A percentile compares a stretch with the other conserved stretches of the same genome.
Conservation (phyloP, 148 eudicot species). For the Dianthus caryophyllus region DNA sequence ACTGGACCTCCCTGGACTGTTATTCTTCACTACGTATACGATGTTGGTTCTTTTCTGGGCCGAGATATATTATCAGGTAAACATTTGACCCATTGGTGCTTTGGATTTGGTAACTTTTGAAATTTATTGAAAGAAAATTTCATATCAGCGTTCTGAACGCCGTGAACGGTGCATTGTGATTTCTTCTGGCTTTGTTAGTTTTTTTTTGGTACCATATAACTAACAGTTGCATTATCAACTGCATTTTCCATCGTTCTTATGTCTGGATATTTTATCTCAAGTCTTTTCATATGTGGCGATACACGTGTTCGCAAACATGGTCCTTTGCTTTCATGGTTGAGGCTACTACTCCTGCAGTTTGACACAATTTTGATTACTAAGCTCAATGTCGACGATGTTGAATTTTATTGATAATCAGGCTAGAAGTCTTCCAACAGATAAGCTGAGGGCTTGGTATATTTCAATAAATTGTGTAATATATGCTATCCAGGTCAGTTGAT, state of each 20-base stretch:
- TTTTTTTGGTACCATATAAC: background rate
- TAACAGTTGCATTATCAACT: background rate
- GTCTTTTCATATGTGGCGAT: background rate
- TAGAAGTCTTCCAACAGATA: conserved; percentile 73
- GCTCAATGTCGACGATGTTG: background rate
- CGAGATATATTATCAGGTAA: conserved; percentile 90
- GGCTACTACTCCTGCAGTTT: background rate
- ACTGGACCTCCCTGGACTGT: conserved; percentile 81
- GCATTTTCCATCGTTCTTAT: background rate
- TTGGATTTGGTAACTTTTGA: no score
- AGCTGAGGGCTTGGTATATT: conserved; percentile 55
- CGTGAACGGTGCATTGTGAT: background rate
- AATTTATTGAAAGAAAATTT: background rate
- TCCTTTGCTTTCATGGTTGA: background rate
- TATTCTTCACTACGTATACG: conserved; percentile 87
- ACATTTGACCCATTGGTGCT: background rate
- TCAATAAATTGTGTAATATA: conserved; percentile 61
- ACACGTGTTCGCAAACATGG: conserved; percentile 1
- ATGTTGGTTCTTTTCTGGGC: conserved; percentile 98
- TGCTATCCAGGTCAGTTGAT: conserved; percentile 54
- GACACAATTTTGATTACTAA: background rate
- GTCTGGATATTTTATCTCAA: background rate
- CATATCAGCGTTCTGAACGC: background rate
- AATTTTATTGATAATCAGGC: conserved; percentile 50
- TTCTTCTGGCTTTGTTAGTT: background rate